Base-by-base conservation (phyloP, 495 filamentous ascomycete genomes). In the Pseudoneurospora amorphoporcata region DNA sequence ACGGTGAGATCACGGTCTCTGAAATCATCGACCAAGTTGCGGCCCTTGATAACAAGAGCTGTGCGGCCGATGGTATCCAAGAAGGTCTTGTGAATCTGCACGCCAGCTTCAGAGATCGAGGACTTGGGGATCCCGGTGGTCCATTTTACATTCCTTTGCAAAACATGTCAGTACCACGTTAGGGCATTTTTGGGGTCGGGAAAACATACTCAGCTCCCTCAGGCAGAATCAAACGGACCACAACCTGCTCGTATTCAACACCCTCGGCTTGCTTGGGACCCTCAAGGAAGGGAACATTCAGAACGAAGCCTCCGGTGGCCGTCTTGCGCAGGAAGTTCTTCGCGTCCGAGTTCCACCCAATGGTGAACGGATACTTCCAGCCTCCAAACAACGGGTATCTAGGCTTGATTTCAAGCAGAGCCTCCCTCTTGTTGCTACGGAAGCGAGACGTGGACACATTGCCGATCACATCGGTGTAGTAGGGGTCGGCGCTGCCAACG, bases 401-500 rank as follows among this genome's bases (percentile, higher is more conserved):
- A 17, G 96, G 96, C 82, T 92, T 94, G 73, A 98, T 87, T 82
- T 98, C 95, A 45, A 98, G 87, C 71, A 88, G 84, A 40, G 92
- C 93, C 77, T 97, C 94, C 2, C 91, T 87, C 79, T 86, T 87
- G 75, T 89, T 92, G 72, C 88, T 90, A 72, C 95, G 88, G 86
- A 94, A 99, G 76, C 89, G 88, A 71, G 92, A 97, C 38, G 95
- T 99, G 23, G 93, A 96, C 32, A 99, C 93, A 79, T 99, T 99
- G 73, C 95, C 95, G 77, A 99, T 97, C 74, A 94, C 94, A 79
- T 99, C 95, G 37, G 91, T 95, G 82, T 95, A 98, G 85, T 98
- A 99, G 1, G 95, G 87, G 76, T 97, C 90, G 69, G 88, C 84
- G 70, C 90, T 92, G 73, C 95, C 94, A 38, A 89, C 86, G 69